Conservation (phyloP, 805 yeast genomes). For the Metschnikowia aberdeeniae region DNA sequence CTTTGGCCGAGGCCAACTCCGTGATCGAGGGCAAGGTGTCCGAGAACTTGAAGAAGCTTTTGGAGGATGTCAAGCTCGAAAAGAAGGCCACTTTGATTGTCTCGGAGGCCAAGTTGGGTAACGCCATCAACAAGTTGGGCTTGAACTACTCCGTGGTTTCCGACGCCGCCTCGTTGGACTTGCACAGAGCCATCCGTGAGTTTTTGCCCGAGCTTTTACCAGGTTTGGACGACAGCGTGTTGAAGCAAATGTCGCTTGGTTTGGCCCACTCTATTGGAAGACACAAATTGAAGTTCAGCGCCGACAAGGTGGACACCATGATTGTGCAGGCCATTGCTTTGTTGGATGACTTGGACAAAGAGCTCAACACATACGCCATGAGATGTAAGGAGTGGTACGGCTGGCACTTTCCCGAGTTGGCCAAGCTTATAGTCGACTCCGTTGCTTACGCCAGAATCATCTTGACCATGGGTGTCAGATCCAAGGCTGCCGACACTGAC, state of each 20-base stretch:
- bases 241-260: constrained; percentile 95
- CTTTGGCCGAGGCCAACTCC: constrained; percentile 91
- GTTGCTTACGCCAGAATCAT: constrained; percentile 95
- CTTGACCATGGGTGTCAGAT: constrained; percentile 88
- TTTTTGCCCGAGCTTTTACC: constrained; percentile 91
- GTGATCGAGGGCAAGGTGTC: constrained; percentile 93
- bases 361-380: constrained; percentile 97
- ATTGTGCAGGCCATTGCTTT: constrained; percentile 98
- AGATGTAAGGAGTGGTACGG: constrained; percentile 99
- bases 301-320: constrained; percentile 99
- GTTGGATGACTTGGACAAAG: constrained; percentile 95
- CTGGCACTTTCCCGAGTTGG: constrained; percentile 99
- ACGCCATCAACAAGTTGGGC: constrained; percentile 92
- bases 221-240: constrained; percentile 79
- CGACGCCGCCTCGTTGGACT: constrained; percentile 91
- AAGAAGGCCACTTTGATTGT: constrained; percentile 87
- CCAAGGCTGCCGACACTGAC: constrained; percentile 87
- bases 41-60: constrained; percentile 69
- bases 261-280: constrained; percentile 98
- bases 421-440: constrained; percentile 93
- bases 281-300: constrained; percentile 94
- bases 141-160: constrained; percentile 83
- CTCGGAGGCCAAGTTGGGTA: constrained; percentile 93
- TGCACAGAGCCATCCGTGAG: constrained; percentile 93
- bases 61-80: constrained; percentile 71